These are phyloP conservation scores for Aspergillus phoenicis DNA, from an alignment of 2,329 filamentous ascomycete genomes.

Conservation along the genomic window DNA sequence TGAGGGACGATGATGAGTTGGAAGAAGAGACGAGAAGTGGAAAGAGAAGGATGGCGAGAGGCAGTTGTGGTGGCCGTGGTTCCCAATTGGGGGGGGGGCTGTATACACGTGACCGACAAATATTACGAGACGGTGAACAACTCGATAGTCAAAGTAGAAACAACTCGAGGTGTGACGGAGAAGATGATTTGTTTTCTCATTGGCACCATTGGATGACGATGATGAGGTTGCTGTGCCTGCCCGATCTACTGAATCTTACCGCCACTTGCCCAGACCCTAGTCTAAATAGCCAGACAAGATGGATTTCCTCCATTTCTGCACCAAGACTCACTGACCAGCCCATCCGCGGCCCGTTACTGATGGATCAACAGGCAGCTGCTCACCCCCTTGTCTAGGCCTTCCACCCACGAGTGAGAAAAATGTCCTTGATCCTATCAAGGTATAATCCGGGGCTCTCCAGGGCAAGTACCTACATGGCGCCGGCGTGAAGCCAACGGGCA, in stretches of 20 bases:
- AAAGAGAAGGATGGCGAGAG: neutral
- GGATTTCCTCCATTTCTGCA: neutral
- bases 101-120: neutral
- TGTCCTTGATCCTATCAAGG: conserved; percentile 16
- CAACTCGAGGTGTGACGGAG: conserved; percentile 2
- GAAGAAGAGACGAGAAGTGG: neutral
- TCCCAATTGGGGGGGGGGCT: neutral
- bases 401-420: neutral
- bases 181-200: conserved; percentile 1
- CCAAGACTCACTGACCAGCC: neutral
- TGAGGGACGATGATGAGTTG: neutral
- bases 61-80: neutral
- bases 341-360: neutral
- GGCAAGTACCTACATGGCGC: conserved; percentile 24
- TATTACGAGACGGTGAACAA: neutral
- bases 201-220: neutral
- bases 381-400: conserved; percentile 11
- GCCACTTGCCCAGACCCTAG: conserved; percentile 3
- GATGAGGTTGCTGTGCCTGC: neutral
- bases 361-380: conserved; percentile 8
- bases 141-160: neutral
- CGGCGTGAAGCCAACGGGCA: conserved; percentile 17
- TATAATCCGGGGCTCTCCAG: conserved; percentile 11
- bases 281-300: neutral
- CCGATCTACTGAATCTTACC: conserved; percentile 4